Evolutionary conservation across 176 grass and related monocot genomes (phyloP).

Genomic region (Tuctoria greenei): DNA sequence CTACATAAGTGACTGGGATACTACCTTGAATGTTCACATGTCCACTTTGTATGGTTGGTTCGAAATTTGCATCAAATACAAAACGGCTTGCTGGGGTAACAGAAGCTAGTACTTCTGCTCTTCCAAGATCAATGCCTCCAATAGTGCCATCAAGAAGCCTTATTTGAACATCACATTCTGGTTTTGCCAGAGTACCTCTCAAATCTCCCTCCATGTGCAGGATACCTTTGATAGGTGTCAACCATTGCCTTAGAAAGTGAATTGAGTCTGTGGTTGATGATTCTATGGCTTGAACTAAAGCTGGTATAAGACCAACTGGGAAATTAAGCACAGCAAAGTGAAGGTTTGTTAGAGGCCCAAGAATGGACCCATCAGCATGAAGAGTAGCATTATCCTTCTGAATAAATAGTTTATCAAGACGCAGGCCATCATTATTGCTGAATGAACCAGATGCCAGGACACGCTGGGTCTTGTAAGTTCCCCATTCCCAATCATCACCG

Average conservation of each 20-base stretch:
- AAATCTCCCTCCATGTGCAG: constrained; percentile 99
- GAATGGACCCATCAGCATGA: constrained; percentile 92
- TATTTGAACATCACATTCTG: constrained; percentile 98
- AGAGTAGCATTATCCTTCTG: constrained; percentile 99
- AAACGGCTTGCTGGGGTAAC: constrained; percentile 83
- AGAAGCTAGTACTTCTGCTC: constrained; percentile 93
- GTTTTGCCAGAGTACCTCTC: constrained; percentile 81
- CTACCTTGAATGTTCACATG: constrained; percentile 97
- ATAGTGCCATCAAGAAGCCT: constrained; percentile 89
- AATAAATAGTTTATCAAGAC: constrained; percentile 94
- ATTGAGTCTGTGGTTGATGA: constrained; percentile 84
- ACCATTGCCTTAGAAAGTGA: constrained; percentile 92
- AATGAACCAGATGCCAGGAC: constrained; percentile 81
- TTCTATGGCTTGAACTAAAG: constrained; percentile 92
- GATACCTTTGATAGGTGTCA: constrained; percentile 93
- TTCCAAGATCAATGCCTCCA: constrained; percentile 89
- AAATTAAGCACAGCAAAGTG: constrained; percentile 99
- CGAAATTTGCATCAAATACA: constrained; percentile 89
- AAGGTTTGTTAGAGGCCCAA: constrained; percentile 94
- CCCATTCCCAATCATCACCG: constrained; percentile 99
- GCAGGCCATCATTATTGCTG: constrained; percentile 91
- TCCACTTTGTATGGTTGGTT: constrained; percentile 86
- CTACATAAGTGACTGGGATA: constrained; percentile 81
- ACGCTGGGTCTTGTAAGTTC: constrained; percentile 82
- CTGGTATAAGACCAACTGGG: constrained; percentile 89